Base-by-base conservation (phyloP, 1,284 basidiomycete genomes). In the Ganoderma lingzhi region DNA sequence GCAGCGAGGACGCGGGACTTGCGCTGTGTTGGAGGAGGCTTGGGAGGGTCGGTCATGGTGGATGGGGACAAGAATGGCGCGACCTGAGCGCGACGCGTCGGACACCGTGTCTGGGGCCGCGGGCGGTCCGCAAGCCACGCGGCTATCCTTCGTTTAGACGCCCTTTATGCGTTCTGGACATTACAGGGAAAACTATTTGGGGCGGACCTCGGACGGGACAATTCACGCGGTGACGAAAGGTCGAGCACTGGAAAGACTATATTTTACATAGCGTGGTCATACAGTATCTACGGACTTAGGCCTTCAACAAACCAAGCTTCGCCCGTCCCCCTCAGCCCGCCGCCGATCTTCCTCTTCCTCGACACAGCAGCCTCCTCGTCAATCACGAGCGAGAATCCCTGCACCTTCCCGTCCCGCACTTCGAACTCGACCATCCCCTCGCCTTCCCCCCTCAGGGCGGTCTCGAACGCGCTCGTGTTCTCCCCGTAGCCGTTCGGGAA, bases 291-390 rank as follows among this genome's bases (percentile, higher is more conserved):
- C 23, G 23, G 23, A 28, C 48, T 61, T 39, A 15, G 37, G 74
- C 66, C 68, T 63, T 76, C 63, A 5, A 45, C 59, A 56, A 79
- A 78, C 74, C 76, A 79, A 14, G 76, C 76, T 51, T 79, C 78
- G 19, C 75, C 78, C 5, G 66, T 70, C 41, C 76, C 75, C 67
- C 68, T 63, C 5, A 76, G 23, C 37, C 42, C 53, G 6, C 66
- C 73, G 0, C 73, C 72, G 3, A 42, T 59, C 41, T 70, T 66
- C 42, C 71, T 64, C 64, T 62, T 61, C 32, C 77, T 73, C 14
- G 70, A 70, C 37, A 32, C 65, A 3, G 70, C 65, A 12, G 75
- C 74, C 2, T 64, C 69, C 44, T 66, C 55, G 53, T 76, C 74
- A 15, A 71, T 51, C 35, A 74, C 64, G 6, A 75, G 60, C 35